Evolutionary conservation across 345 rosid species (phyloP).

Genomic region (Eutrema heterophyllum): DNA sequence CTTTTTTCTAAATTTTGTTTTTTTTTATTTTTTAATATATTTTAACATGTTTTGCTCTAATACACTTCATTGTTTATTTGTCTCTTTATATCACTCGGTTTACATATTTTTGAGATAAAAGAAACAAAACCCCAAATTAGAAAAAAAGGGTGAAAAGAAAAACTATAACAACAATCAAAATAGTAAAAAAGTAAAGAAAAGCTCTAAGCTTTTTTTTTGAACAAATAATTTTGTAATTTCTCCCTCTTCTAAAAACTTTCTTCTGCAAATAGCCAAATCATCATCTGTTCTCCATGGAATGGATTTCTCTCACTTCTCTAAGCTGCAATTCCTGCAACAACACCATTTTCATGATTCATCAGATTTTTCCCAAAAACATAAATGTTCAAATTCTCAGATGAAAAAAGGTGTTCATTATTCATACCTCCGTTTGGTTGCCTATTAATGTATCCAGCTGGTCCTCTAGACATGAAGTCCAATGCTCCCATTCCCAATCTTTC

Average conservation of each 20-base stretch:
- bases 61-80: constrained; percentile 31
- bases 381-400: neutral
- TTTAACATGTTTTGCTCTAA: too few relatives aligned
- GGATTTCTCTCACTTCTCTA: constrained; percentile 25
- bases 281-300: constrained; percentile 27
- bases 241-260: constrained; percentile 34
- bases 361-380: neutral
- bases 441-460: constrained; percentile 31
- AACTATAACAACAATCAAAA: constrained; percentile 33
- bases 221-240: neutral
- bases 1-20: too few relatives aligned
- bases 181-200: constrained; percentile 17
- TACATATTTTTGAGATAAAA: constrained; percentile 21
- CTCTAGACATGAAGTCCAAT: constrained; percentile 36
- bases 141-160: constrained; percentile 27
- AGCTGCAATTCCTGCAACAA: constrained; percentile 34
- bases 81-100: constrained; percentile 20
- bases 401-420: neutral
- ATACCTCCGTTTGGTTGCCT: constrained; percentile 35
- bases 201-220: constrained; percentile 20
- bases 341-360: constrained; percentile 7
- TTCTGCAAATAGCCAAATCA: constrained; percentile 20
- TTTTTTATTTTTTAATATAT: too few relatives aligned
- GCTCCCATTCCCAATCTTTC: constrained; percentile 33
- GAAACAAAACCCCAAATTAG: constrained; percentile 29